phyloP scores from a whole-genome alignment of 2,329 filamentous ascomycete species.

The Ophiocordyceps sinensis region DNA sequence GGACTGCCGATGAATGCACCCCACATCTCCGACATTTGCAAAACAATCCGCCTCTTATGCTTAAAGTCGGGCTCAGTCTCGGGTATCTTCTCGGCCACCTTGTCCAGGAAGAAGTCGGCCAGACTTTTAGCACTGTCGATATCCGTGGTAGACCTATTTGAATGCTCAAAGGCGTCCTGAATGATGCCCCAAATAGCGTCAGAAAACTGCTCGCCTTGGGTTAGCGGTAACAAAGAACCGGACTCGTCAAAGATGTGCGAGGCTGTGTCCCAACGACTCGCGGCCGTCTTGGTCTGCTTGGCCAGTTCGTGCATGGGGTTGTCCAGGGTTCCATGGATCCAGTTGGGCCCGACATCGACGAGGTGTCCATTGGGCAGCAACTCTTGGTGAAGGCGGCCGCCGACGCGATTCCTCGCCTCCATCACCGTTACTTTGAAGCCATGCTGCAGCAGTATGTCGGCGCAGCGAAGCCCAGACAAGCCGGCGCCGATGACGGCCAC shows the following conservation, averaged over 20 bases:
- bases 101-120: conserved; percentile 35
- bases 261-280: conserved; percentile 33
- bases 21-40: conserved; percentile 49
- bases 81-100: conserved; percentile 30
- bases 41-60: conserved; percentile 25
- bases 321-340: conserved; percentile 60
- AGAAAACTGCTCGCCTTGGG: conserved; percentile 31
- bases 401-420: conserved; percentile 52
- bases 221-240: conserved; percentile 33
- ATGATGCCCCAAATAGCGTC: conserved; percentile 54
- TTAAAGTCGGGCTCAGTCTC: conserved; percentile 25
- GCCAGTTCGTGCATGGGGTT: conserved; percentile 59
- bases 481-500: conserved; percentile 58
- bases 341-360: conserved; percentile 58
- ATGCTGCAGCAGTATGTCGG: conserved; percentile 48
- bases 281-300: conserved; percentile 39
- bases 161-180: conserved; percentile 51
- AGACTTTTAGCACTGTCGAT: conserved; percentile 34
- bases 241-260: conserved; percentile 42
- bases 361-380: conserved; percentile 30
- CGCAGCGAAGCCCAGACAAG: conserved; percentile 55
- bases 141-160: conserved; percentile 37
- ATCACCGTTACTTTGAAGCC: conserved; percentile 55
- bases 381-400: conserved; percentile 46
- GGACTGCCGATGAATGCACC: conserved; percentile 57